Evolutionary conservation across 768 basidiomycete genomes (phyloP).

Genomic region (Amanita pallidorosea): DNA sequence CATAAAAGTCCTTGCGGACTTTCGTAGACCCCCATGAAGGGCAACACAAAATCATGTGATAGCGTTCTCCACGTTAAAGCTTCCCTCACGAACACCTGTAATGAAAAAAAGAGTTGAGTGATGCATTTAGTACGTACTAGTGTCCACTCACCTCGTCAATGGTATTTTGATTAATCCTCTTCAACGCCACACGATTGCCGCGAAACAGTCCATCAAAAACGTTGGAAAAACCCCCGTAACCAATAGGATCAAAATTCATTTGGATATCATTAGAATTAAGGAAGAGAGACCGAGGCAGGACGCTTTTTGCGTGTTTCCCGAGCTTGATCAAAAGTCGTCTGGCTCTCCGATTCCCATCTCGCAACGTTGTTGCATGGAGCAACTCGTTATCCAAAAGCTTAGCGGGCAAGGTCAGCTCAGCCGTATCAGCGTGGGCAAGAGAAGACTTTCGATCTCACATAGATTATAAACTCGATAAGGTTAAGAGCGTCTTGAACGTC

Average conservation of each 20-base stretch:
- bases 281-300: neutral
- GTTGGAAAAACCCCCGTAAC: neutral
- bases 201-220: neutral
- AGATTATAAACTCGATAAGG: neutral
- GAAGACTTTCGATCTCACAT: neutral
- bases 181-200: neutral
- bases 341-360: neutral
- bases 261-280: neutral
- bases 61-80: conserved; percentile 1
- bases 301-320: neutral
- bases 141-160: neutral
- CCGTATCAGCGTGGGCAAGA: neutral
- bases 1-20: neutral
- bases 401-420: neutral
- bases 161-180: neutral
- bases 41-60: neutral
- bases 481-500: neutral
- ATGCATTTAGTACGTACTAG: too few species aligned
- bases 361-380: neutral
- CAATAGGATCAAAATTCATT: neutral
- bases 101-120: neutral
- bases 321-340: conserved; percentile 1
- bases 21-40: neutral
- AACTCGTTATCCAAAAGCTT: neutral
- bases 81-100: neutral